Percentiles rank a stretch among this genome's conserved stretches.
Evolutionary conservation across 129 eudicot species (phyloP).

Genomic region (Tanacetum coccineum): DNA sequence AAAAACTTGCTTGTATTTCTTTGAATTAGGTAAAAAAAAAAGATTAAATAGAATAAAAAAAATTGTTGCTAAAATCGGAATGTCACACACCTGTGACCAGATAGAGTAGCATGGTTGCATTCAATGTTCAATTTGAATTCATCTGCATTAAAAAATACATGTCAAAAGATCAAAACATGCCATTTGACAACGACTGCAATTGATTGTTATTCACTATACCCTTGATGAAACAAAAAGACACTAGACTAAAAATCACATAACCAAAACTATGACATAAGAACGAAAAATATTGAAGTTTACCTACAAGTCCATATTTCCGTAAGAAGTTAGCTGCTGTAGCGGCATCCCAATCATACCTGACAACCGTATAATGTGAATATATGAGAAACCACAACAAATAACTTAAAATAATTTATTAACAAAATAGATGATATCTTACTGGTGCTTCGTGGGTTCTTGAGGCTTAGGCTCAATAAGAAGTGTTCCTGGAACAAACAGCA

Average conservation of each 20-base stretch:
- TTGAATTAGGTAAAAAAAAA: neutral
- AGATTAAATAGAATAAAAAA: neutral
- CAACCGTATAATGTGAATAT: conserved; percentile 24
- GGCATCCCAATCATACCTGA: conserved; percentile 98
- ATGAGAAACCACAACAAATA: neutral
- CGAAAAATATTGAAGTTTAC: conserved; percentile 22
- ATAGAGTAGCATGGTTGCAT: conserved; percentile 97
- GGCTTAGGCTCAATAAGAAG: conserved; percentile 98
- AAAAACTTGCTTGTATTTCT: no score
- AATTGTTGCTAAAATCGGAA: neutral
- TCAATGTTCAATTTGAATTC: conserved; percentile 90
- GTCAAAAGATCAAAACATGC: neutral
- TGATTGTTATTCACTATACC: conserved; percentile 1
- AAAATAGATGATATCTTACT: conserved; percentile 40
- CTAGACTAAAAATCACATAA: no score
- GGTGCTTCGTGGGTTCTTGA: conserved; percentile 98
- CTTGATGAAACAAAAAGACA: neutral
- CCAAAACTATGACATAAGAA: neutral
- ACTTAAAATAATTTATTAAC: neutral
- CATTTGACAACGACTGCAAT: neutral
- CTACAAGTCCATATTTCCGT: conserved; percentile 81
- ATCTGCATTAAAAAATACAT: conserved; percentile 33
- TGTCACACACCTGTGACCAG: conserved; percentile 82
- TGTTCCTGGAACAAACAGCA: conserved; percentile 45
- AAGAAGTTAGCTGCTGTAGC: conserved; percentile 95